These are phyloP conservation scores for Secale cereale DNA, from an alignment of 176 grass and related monocot genomes.

Conservation along the genomic window DNA sequence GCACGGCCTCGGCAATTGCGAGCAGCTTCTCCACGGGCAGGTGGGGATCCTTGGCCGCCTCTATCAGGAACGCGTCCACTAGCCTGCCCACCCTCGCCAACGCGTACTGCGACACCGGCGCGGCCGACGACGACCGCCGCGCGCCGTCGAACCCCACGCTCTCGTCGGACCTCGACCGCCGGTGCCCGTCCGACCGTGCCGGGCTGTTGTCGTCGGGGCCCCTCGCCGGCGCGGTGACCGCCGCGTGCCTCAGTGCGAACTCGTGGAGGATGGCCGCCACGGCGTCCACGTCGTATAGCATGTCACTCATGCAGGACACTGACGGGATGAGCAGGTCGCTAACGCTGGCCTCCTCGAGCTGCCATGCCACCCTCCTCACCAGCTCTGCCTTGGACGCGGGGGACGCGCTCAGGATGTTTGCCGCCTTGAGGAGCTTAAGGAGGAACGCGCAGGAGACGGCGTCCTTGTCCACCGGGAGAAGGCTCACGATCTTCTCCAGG, in stretches of 20 bases:
- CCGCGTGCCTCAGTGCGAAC: slow-evolving; percentile 66
- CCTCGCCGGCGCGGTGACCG: not conserved
- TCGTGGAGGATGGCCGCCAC: slow-evolving; percentile 66
- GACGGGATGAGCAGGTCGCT: slow-evolving; percentile 75
- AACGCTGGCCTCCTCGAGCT: slow-evolving; percentile 70
- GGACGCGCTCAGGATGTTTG: slow-evolving; percentile 63
- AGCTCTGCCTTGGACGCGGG: slow-evolving; percentile 61
- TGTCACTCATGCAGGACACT: slow-evolving; percentile 38
- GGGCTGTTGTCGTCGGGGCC: slow-evolving; percentile 58
- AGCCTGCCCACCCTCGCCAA: slow-evolving; percentile 63
- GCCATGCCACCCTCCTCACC: slow-evolving; percentile 50
- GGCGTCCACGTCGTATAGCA: slow-evolving; percentile 65
- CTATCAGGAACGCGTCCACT: slow-evolving; percentile 66
- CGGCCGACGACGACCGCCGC: slow-evolving; percentile 60
- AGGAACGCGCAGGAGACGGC: slow-evolving; percentile 78
- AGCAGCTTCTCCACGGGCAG: slow-evolving; percentile 78
- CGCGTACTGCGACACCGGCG: slow-evolving; percentile 60
- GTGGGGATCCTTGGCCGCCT: slow-evolving; percentile 64
- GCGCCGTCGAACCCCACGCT: slow-evolving; percentile 79
- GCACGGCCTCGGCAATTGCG: slow-evolving; percentile 72
- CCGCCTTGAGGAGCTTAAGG: slow-evolving; percentile 80
- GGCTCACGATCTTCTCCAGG: slow-evolving; percentile 83
- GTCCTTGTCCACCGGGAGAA: slow-evolving; percentile 62
- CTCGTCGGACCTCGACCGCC: slow-evolving; percentile 77
- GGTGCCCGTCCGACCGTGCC: slow-evolving; percentile 32